Evolutionary conservation across 345 rosid species (phyloP), one percentile per base, ranked within the genome.

Genomic region (Brassica juncea): DNA sequence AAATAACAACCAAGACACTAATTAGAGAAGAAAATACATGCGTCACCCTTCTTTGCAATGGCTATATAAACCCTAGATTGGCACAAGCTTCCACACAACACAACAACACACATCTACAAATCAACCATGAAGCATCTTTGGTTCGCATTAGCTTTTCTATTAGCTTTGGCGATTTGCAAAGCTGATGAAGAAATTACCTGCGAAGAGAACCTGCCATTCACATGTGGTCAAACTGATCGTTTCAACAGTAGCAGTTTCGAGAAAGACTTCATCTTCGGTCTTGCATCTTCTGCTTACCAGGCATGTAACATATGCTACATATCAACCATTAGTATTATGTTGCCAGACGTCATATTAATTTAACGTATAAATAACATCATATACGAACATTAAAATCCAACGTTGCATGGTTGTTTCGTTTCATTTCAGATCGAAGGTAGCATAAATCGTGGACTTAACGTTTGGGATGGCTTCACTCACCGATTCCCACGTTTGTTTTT

Each of bases 391-490:
- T 30, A 62, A 14, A 32, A 15, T 32, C 25, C 14, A 32, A 67
- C 21, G 47, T 60, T 68, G 72, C 77, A 73, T 65, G 37, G 21
- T n/a, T 68, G 44, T 52, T 73, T 59, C 9, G 19, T 21, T 44
- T 73, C 54, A 47, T 85, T 34, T 23, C 66, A 87, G 88, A 78
- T 84, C 59, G 88, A 87, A 78, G 90, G 90, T 37, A 64, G 65
- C 23, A 80, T 58, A 34, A 81, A 84, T 15, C 85, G 75, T 76
- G 82, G 75, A 5, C 54, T 80, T 19, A 87, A 85, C 68, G 8
- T 76, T 8, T 87, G 90, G 90, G 90, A 87, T 78, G 64, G 65
- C 4, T 85, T 52, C 75, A 80, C 90, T 71, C 84, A 82, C 71
- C 82, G 77, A 65, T 71, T 78, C 66, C 87, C 90, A 77, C 77